These are phyloP conservation scores for Pseudozyma thailandica DNA, from an alignment of 1,284 basidiomycete species.

Conservation along the genomic window DNA sequence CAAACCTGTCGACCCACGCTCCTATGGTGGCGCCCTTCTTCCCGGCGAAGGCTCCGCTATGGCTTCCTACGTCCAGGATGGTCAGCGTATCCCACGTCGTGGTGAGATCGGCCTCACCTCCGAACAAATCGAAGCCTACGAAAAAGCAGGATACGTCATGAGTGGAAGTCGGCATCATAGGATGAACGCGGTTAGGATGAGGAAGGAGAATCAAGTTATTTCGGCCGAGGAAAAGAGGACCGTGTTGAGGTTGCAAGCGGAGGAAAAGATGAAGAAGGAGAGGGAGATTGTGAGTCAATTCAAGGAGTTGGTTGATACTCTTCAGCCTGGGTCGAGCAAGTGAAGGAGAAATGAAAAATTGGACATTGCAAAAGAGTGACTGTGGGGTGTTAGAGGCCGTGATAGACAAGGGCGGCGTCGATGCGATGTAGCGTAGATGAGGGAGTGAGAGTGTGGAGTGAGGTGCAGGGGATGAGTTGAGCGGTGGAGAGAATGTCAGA, in stretches of 20 bases:
- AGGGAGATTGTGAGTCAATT: constrained; percentile 70
- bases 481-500: constrained; percentile 3
- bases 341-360: too few relatives aligned
- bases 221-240: constrained; percentile 92
- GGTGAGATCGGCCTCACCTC: constrained; percentile 95
- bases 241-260: constrained; percentile 89
- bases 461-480: constrained; percentile 19
- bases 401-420: constrained; percentile 41
- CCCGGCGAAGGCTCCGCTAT: constrained; percentile 96
- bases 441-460: constrained; percentile 7
- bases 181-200: constrained; percentile 94
- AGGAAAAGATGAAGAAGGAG: constrained; percentile 90
- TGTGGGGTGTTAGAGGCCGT: constrained; percentile 21
- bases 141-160: constrained; percentile 96
- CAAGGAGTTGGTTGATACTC: constrained; percentile 59
- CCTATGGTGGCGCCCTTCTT: constrained; percentile 82
- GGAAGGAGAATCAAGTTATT: constrained; percentile 99
- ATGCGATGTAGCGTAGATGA: constrained; percentile 6
- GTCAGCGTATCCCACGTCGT: constrained; percentile 92
- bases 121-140: constrained; percentile 85
- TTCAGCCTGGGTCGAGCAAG: constrained; percentile 21
- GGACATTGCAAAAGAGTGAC: background rate
- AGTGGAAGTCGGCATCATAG: constrained; percentile 83
- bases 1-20: constrained; percentile 35
- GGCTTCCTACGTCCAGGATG: constrained; percentile 91